Percentiles rank a stretch among this genome's conserved stretches.
phyloP scores from a whole-genome alignment of 2,329 filamentous ascomycete genomes.

The Fonsecaea erecta region DNA sequence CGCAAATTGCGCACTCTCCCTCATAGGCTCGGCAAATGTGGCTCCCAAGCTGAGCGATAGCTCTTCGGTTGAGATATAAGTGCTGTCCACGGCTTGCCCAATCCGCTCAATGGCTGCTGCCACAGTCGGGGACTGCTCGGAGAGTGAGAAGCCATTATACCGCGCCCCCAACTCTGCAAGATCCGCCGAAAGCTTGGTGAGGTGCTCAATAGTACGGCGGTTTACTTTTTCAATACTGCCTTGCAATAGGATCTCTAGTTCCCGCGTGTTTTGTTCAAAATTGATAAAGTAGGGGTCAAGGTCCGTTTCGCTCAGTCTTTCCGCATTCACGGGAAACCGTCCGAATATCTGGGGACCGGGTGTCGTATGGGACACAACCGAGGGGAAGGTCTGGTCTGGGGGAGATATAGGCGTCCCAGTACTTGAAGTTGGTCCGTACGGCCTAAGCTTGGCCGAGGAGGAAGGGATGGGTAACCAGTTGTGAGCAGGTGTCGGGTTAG shows the following conservation, averaged over 20 bases:
- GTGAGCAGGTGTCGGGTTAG: constrained; percentile 88
- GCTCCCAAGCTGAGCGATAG: constrained; percentile 85
- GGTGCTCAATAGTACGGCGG: constrained; percentile 80
- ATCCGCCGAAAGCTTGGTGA: constrained; percentile 82
- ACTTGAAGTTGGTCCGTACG: constrained; percentile 47
- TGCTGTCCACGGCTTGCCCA: constrained; percentile 92
- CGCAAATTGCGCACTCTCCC: constrained; percentile 95
- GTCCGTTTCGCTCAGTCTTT: constrained; percentile 81
- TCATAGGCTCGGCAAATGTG: constrained; percentile 95
- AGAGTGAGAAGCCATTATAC: constrained; percentile 95
- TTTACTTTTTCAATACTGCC: constrained; percentile 98
- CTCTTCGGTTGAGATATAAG: constrained; percentile 94
- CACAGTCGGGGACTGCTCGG: constrained; percentile 85
- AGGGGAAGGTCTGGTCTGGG: constrained; percentile 55
- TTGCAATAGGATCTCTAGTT: constrained; percentile 83
- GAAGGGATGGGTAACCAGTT: constrained; percentile 85
- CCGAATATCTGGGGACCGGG: constrained; percentile 69
- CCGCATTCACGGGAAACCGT: constrained; percentile 80
- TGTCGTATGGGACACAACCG: constrained; percentile 60
- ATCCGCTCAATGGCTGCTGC: constrained; percentile 92
- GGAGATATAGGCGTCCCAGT: constrained; percentile 62
- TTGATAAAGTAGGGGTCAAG: constrained; percentile 95
- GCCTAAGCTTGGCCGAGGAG: constrained; percentile 80
- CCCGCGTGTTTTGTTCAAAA: constrained; percentile 89
- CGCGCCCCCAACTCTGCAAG: constrained; percentile 92